These are phyloP conservation scores for Aspergillus bridgeri DNA, from an alignment of 495 filamentous ascomycete species.

Conservation along the genomic window DNA sequence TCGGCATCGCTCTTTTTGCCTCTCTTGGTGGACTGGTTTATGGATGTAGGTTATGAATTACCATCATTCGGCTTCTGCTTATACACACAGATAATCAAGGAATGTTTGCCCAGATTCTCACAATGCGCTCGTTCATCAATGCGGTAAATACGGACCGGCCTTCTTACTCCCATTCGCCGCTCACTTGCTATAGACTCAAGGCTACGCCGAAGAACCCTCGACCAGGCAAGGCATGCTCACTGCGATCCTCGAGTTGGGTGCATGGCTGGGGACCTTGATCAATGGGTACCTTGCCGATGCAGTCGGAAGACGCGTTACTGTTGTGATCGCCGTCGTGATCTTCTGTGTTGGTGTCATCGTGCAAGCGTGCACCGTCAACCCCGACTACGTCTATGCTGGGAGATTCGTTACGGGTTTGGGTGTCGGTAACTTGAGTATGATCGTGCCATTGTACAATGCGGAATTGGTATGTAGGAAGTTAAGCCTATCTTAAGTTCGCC, in stretches of 20 bases:
- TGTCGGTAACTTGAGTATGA: slow-evolving; percentile 35
- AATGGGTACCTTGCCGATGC: slow-evolving; percentile 74
- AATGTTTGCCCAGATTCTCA: slow-evolving; percentile 39
- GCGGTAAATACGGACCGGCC: slow-evolving; percentile 17
- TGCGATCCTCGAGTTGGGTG: slow-evolving; percentile 78
- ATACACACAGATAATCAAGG: slow-evolving; percentile 32
- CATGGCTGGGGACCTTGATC: slow-evolving; percentile 73
- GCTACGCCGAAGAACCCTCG: slow-evolving; percentile 53
- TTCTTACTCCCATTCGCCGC: not conserved
- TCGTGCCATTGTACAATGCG: slow-evolving; percentile 60
- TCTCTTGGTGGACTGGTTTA: slow-evolving; percentile 38
- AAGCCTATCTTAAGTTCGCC: slow-evolving; percentile 40
- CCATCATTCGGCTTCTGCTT: not conserved
- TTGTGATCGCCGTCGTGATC: slow-evolving; percentile 62
- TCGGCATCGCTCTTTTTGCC: slow-evolving; percentile 32
- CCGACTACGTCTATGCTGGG: slow-evolving; percentile 63
- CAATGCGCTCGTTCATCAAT: slow-evolving; percentile 28
- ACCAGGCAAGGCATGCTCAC: slow-evolving; percentile 62
- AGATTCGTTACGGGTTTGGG: slow-evolving; percentile 68
- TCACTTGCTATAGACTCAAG: slow-evolving; percentile 20
- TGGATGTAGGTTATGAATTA: slow-evolving; percentile 25
- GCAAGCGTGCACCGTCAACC: slow-evolving; percentile 59
- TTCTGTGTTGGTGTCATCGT: slow-evolving; percentile 76
- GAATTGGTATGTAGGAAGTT: slow-evolving; percentile 49
- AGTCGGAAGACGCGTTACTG: slow-evolving; percentile 67